A percentile compares a stretch with the other conserved stretches of the same genome.
Conservation (phyloP, 495 filamentous ascomycete genomes). For the Trichodelitschia bisporula region DNA sequence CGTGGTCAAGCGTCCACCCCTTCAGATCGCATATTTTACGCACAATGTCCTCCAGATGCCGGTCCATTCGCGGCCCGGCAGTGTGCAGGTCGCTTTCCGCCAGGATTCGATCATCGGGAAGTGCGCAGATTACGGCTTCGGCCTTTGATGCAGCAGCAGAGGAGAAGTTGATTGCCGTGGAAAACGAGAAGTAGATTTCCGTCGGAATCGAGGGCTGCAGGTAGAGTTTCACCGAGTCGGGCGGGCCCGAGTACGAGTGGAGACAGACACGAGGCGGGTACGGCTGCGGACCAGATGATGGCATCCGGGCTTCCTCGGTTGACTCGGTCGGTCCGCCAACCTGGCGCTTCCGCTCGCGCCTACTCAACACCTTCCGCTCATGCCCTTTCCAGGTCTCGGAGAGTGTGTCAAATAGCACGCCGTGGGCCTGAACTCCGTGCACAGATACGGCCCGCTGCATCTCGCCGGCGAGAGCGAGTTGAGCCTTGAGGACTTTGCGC, state of each 20-base stretch:
- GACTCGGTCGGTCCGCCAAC: slow-evolving; percentile 1
- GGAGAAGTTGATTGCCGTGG: slow-evolving; percentile 54
- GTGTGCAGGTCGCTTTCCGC: slow-evolving; percentile 79
- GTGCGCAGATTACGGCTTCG: slow-evolving; percentile 37
- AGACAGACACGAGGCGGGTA: slow-evolving; percentile 84
- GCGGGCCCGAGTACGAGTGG: slow-evolving; percentile 76
- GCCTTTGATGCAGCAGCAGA: slow-evolving; percentile 26
- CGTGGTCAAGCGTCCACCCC: slow-evolving; percentile 51
- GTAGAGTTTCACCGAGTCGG: slow-evolving; percentile 55
- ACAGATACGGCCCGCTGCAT: slow-evolving; percentile 60
- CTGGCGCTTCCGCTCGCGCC: slow-evolving; percentile 26
- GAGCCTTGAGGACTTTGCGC: slow-evolving; percentile 44
- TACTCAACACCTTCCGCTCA: slow-evolving; percentile 43
- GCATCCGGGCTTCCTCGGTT: background rate
- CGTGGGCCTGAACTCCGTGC: slow-evolving; percentile 83
- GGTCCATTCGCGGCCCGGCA: slow-evolving; percentile 68
- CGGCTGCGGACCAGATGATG: slow-evolving; percentile 19
- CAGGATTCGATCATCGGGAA: slow-evolving; percentile 58
- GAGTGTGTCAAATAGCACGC: slow-evolving; percentile 50
- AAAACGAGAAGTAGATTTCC: slow-evolving; percentile 74
- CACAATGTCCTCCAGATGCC: slow-evolving; percentile 44
- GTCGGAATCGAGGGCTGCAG: slow-evolving; percentile 48
- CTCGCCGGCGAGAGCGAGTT: slow-evolving; percentile 68
- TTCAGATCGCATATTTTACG: slow-evolving; percentile 51
- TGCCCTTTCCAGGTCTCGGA: slow-evolving; percentile 59